Percentiles rank a stretch among this genome's conserved stretches.
Conservation (phyloP, 2,329 filamentous ascomycete species). For the Emydomyces testavorans region DNA sequence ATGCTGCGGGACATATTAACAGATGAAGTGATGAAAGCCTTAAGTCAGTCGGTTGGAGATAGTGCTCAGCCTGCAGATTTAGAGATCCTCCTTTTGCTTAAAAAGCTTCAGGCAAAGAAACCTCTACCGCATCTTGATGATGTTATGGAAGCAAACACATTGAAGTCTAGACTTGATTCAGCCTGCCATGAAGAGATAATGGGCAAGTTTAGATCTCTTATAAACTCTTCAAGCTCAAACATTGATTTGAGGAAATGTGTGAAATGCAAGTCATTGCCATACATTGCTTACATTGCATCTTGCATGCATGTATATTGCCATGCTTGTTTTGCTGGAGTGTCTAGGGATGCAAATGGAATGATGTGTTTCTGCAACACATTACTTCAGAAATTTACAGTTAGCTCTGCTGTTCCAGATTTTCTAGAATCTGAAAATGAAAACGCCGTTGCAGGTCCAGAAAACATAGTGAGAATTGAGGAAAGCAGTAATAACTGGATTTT, state of each 20-base stretch:
- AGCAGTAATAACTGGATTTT: constrained; percentile 24
- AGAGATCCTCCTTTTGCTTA: constrained; percentile 19
- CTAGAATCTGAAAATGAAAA: not conserved
- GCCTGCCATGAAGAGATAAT: not conserved
- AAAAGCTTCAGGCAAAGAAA: constrained; percentile 6
- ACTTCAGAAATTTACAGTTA: not conserved
- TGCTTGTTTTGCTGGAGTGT: constrained; percentile 32
- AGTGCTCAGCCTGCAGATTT: constrained; percentile 18
- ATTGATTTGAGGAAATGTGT: constrained; percentile 28
- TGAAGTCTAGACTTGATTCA: not conserved
- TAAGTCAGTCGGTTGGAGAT: constrained; percentile 27
- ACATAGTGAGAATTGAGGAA: constrained; percentile 12
- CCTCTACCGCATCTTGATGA: constrained; percentile 9
- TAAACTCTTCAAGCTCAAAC: constrained; percentile 14
- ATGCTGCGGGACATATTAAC: constrained; percentile 38
- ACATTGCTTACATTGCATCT: constrained; percentile 35
- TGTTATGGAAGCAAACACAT: constrained; percentile 25
- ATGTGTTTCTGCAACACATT: constrained; percentile 20
- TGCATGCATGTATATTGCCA: constrained; percentile 49
- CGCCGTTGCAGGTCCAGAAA: not conserved
- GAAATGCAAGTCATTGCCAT: constrained; percentile 33
- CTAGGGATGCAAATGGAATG: constrained; percentile 17
- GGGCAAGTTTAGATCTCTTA: not conserved
- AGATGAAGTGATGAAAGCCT: constrained; percentile 35
- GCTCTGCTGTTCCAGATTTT: not conserved